phyloP scores from a whole-genome alignment of 1,284 basidiomycete genomes.

The Leucocoprinus gongylophorus region DNA sequence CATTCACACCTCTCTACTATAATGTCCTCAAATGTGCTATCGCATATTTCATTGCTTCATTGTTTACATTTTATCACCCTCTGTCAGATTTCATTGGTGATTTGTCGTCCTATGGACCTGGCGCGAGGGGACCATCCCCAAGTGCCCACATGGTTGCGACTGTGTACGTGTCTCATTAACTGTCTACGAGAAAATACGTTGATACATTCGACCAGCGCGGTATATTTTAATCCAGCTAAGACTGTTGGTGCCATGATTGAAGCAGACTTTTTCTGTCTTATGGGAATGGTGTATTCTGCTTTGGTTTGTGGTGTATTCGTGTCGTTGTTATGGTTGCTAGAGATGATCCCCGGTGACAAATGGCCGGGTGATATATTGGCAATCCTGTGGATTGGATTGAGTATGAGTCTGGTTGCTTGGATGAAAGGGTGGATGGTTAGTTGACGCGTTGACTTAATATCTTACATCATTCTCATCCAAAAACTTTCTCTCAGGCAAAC shows the following conservation, averaged over 20 bases:
- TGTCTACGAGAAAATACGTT: constrained; percentile 3
- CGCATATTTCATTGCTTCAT: constrained; percentile 83
- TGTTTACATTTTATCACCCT: constrained; percentile 86
- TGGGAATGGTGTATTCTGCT: constrained; percentile 66
- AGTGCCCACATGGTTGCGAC: constrained; percentile 90
- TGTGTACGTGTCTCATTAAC: constrained; percentile 40
- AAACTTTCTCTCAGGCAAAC: constrained; percentile 40
- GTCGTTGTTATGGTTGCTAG: constrained; percentile 72
- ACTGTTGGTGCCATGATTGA: constrained; percentile 89
- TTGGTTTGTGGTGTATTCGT: constrained; percentile 75
- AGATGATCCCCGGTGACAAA: constrained; percentile 58
- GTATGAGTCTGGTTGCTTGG: constrained; percentile 79
- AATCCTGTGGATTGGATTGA: constrained; percentile 75
- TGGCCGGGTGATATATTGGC: constrained; percentile 64
- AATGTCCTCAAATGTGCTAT: constrained; percentile 89
- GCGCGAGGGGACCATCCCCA: constrained; percentile 49
- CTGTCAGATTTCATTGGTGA: constrained; percentile 60
- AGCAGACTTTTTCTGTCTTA: constrained; percentile 72
- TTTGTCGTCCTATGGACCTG: constrained; percentile 46
- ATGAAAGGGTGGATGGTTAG: constrained; percentile 79
- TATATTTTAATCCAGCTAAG: constrained; percentile 82
- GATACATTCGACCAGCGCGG: constrained; percentile 41
- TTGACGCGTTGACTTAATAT: neutral
- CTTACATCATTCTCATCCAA: neutral
- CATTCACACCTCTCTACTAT: constrained; percentile 40